Percentiles rank a stretch among this genome's conserved stretches.
phyloP scores from a whole-genome alignment of 371 early-diverging fungal genomes.

The Mortierella sp. region DNA sequence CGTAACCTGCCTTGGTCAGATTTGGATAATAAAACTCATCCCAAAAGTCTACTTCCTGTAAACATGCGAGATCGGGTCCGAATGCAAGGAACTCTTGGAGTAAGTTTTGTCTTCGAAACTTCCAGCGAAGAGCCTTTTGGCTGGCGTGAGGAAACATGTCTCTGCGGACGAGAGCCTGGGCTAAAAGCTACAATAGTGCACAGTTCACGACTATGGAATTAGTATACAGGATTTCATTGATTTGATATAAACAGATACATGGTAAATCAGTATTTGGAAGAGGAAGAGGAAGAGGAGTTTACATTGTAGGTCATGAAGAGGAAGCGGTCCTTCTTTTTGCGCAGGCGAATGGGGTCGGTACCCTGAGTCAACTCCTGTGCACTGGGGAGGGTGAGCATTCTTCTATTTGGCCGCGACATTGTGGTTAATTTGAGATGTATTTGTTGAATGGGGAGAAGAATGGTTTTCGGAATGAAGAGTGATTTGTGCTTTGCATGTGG shows the following conservation, averaged over 20 bases:
- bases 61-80: constrained; percentile 64
- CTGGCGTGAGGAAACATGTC: constrained; percentile 68
- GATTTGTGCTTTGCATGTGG: neutral
- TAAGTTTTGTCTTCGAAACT: constrained; percentile 46
- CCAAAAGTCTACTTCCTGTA: constrained; percentile 65
- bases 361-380: constrained; percentile 28
- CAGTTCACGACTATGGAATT: neutral
- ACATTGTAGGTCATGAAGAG: constrained; percentile 58
- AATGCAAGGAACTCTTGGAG: constrained; percentile 64
- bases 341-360: constrained; percentile 24
- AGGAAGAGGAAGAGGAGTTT: neutral
- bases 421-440: neutral
- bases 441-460: neutral
- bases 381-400: constrained; percentile 41
- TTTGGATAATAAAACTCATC: constrained; percentile 48
- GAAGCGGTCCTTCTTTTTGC: constrained; percentile 54
- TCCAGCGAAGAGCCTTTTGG: constrained; percentile 55
- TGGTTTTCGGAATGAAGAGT: neutral
- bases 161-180: constrained; percentile 66
- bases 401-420: constrained; percentile 45
- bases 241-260: neutral
- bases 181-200: constrained; percentile 58
- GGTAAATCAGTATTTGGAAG: neutral
- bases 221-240: neutral
- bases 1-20: constrained; percentile 53